These are phyloP conservation scores for Leptodermis oblonga DNA, from an alignment of 257 asterid genomes.

Conservation along the genomic window DNA sequence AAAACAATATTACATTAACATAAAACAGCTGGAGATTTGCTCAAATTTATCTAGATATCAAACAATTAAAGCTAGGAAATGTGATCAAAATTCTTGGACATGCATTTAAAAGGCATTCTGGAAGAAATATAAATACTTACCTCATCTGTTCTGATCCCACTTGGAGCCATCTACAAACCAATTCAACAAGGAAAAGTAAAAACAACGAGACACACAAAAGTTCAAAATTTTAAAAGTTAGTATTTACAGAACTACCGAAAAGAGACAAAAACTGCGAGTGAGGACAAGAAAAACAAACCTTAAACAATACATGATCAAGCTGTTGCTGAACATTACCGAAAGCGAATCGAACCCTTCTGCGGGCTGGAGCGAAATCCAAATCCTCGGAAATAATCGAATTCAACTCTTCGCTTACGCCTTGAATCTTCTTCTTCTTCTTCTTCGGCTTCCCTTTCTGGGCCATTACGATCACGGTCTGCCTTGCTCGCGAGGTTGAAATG, in stretches of 20 bases:
- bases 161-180: slow-evolving; percentile 73
- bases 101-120: not conserved
- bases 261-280: not conserved
- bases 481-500: slow-evolving; percentile 15
- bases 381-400: slow-evolving; percentile 88
- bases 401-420: slow-evolving; percentile 70
- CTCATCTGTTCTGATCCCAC: slow-evolving; percentile 91
- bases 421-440: no score
- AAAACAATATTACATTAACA: not conserved
- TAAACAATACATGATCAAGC: slow-evolving; percentile 84
- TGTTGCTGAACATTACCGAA: slow-evolving; percentile 55
- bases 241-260: not conserved
- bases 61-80: not conserved
- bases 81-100: not conserved
- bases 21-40: not conserved
- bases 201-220: not conserved
- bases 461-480: slow-evolving; percentile 29
- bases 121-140: slow-evolving; percentile 31
- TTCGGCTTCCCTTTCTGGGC: slow-evolving; percentile 55
- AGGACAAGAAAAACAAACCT: slow-evolving; percentile 37
- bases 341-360: slow-evolving; percentile 94
- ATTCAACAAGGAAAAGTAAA: not conserved
- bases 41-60: slow-evolving; percentile 6
- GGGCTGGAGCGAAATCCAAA: slow-evolving; percentile 81
- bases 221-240: not conserved